A percentile compares a stretch with the other conserved stretches of the same genome.
Conservation (phyloP, 2,329 filamentous ascomycete genomes). For the Endothia cerciana region DNA sequence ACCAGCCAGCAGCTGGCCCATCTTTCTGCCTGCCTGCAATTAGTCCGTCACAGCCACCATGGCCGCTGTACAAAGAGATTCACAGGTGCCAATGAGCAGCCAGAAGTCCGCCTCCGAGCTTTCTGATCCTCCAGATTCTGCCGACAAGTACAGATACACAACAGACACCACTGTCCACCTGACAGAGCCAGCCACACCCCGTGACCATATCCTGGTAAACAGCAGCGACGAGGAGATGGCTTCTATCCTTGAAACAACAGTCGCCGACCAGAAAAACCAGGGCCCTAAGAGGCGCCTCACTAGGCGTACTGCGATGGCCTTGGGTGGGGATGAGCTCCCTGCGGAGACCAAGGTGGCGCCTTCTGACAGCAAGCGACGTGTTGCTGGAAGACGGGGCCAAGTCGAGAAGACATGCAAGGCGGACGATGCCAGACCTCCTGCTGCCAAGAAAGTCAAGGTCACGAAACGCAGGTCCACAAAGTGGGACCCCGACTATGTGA, state of each 20-base stretch:
- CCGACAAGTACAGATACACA: constrained; percentile 10
- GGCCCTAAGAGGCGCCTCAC: neutral
- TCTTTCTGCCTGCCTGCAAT: neutral
- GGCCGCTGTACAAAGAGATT: neutral
- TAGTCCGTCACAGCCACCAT: neutral
- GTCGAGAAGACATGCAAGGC: neutral
- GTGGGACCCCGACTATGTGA: constrained; percentile 39
- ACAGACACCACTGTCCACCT: constrained; percentile 10
- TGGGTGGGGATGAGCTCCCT: neutral
- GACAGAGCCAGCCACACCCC: constrained; percentile 2
- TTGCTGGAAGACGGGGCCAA: constrained; percentile 15
- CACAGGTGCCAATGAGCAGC: constrained; percentile 17
- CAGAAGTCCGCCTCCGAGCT: constrained; percentile 19
- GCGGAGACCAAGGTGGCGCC: constrained; percentile 10
- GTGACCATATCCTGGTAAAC: neutral
- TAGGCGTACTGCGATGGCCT: neutral
- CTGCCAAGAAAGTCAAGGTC: constrained; percentile 34
- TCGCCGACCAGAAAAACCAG: neutral
- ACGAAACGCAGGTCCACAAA: constrained; percentile 31
- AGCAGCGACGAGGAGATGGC: neutral
- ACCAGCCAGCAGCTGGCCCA: neutral
- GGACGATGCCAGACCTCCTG: constrained; percentile 8
- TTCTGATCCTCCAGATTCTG: constrained; percentile 23
- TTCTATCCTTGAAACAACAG: neutral
- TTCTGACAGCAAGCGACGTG: constrained; percentile 5